phyloP scores from a whole-genome alignment of 2,329 filamentous ascomycete genomes.

The Sporothrix luriei region DNA sequence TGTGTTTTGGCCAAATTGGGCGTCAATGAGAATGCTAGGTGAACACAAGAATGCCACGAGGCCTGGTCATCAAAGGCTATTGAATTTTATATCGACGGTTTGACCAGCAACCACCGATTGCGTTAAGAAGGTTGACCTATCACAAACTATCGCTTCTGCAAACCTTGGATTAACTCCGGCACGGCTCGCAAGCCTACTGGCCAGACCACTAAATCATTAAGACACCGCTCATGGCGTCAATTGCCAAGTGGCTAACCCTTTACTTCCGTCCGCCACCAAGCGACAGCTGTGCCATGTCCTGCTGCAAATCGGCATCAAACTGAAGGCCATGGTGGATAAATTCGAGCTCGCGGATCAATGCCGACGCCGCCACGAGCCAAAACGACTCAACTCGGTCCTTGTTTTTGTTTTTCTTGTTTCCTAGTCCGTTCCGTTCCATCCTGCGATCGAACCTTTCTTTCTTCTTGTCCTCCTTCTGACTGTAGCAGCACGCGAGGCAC shows the following conservation, averaged over 20 bases:
- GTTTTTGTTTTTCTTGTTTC: neutral
- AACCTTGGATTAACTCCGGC: neutral
- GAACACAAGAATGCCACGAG: neutral
- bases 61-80: neutral
- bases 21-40: neutral
- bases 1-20: neutral
- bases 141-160: neutral
- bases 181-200: neutral
- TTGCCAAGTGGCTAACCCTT: neutral
- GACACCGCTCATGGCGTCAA: neutral
- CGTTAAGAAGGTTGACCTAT: neutral
- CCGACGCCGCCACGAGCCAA: constrained; percentile 41
- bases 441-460: neutral
- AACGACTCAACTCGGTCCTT: constrained; percentile 40
- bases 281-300: constrained; percentile 25
- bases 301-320: constrained; percentile 17
- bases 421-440: neutral
- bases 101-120: neutral
- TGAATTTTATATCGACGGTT: neutral
- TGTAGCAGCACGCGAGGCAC: constrained; percentile 41
- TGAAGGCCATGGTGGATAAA: constrained; percentile 22
- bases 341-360: constrained; percentile 40
- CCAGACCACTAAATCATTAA: neutral
- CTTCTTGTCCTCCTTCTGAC: constrained; percentile 21
- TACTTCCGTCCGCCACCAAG: neutral